Evolutionary conservation across 805 yeast genomes (phyloP).

Genomic region (Candida jianshihensis): DNA sequence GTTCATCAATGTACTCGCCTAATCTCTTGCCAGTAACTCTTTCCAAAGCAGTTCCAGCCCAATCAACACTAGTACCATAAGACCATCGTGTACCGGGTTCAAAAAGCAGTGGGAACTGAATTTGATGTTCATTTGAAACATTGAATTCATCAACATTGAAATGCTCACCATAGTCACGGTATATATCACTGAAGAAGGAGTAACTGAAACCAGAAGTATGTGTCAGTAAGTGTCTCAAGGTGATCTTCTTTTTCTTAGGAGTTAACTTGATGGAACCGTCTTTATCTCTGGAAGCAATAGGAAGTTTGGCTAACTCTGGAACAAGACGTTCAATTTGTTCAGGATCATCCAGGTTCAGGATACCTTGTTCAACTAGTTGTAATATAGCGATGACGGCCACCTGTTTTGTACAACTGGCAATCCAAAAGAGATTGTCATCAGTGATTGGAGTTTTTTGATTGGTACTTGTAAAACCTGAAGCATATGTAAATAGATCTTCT

Average conservation of each 20-base stretch:
- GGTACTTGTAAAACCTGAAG: slow-evolving; percentile 16
- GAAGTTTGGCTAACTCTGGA: slow-evolving; percentile 25
- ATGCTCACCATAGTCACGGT: slow-evolving; percentile 17
- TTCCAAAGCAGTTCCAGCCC: slow-evolving; percentile 30
- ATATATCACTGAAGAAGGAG: slow-evolving; percentile 22
- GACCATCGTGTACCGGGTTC: slow-evolving; percentile 33
- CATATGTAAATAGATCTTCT: slow-evolving; percentile 16
- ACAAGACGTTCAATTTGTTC: slow-evolving; percentile 24
- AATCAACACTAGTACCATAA: slow-evolving; percentile 30
- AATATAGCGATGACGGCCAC: slow-evolving; percentile 24
- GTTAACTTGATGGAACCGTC: slow-evolving; percentile 20
- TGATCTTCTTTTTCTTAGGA: slow-evolving; percentile 24
- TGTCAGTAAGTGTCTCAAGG: slow-evolving; percentile 28
- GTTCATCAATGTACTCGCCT: slow-evolving; percentile 23
- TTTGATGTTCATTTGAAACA: slow-evolving; percentile 6
- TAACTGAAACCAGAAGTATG: slow-evolving; percentile 36
- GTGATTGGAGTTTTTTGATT: slow-evolving; percentile 9
- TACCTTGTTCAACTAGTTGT: slow-evolving; percentile 28
- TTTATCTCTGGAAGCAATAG: slow-evolving; percentile 19
- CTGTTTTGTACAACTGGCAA: slow-evolving; percentile 28
- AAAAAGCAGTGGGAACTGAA: slow-evolving; percentile 22
- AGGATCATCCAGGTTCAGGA: slow-evolving; percentile 23
- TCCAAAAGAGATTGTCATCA: slow-evolving; percentile 23
- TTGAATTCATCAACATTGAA: slow-evolving; percentile 15
- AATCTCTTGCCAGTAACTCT: slow-evolving; percentile 23